Conservation (phyloP, 768 basidiomycete genomes). For the Polyporus arcularius region DNA sequence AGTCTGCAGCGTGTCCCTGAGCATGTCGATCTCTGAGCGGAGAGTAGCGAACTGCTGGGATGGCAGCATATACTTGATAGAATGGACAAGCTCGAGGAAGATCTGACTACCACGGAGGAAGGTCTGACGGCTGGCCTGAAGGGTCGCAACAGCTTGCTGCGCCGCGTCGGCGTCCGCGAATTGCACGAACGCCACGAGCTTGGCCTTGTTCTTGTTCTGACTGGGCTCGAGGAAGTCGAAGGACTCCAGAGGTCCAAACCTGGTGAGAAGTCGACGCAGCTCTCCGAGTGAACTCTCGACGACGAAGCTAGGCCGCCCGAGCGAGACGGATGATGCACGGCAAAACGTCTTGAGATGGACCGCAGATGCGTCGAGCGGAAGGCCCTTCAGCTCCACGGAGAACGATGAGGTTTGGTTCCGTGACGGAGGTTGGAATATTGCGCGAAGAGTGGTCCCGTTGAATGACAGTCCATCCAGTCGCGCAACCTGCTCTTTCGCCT, state of each 20-base stretch:
- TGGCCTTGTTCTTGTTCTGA: slow-evolving; percentile 24
- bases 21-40: slow-evolving; percentile 37
- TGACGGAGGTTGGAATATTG: slow-evolving; percentile 35
- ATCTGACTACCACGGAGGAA: slow-evolving; percentile 42
- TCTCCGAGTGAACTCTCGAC: slow-evolving; percentile 28
- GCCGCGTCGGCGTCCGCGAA: slow-evolving; percentile 40
- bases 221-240: slow-evolving; percentile 40
- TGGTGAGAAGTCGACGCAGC: slow-evolving; percentile 38
- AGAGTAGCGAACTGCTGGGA: slow-evolving; percentile 36
- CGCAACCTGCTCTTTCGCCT: slow-evolving; percentile 45
- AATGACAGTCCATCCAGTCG: slow-evolving; percentile 41
- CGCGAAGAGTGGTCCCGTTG: slow-evolving; percentile 42
- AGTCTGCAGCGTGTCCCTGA: slow-evolving; percentile 28
- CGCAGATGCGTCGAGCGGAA: slow-evolving; percentile 39
- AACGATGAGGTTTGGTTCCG: slow-evolving; percentile 38
- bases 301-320: slow-evolving; percentile 36
- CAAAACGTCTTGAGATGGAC: slow-evolving; percentile 38
- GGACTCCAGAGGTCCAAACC: slow-evolving; percentile 39
- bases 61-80: slow-evolving; percentile 41
- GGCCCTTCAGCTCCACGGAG: slow-evolving; percentile 44
- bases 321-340: slow-evolving; percentile 27
- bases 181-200: slow-evolving; percentile 44
- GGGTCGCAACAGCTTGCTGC: slow-evolving; percentile 28
- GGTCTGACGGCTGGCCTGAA: slow-evolving; percentile 29
- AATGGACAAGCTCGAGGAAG: slow-evolving; percentile 41